Conservation (phyloP, 176 grass and related monocot species). For the Eremochloa ophiuroides region DNA sequence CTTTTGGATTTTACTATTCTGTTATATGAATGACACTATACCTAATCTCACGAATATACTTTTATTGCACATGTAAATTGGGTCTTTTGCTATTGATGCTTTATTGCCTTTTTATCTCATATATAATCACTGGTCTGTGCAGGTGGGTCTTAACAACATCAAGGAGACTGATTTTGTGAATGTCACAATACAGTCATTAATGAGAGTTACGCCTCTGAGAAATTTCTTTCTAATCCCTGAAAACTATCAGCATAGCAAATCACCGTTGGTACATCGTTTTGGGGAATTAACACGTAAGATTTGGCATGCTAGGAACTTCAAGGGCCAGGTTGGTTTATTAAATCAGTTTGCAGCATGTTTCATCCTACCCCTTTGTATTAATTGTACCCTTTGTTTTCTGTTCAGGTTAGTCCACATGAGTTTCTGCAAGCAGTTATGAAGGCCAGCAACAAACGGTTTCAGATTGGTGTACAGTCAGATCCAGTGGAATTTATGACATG, state of each 20-base stretch:
- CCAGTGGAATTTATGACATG: slow-evolving; percentile 97
- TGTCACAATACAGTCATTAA: slow-evolving; percentile 95
- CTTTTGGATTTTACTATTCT: not conserved
- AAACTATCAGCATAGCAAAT: slow-evolving; percentile 91
- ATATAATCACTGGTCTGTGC: slow-evolving; percentile 20
- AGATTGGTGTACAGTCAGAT: slow-evolving; percentile 97
- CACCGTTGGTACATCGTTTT: slow-evolving; percentile 89
- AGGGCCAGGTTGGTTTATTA: slow-evolving; percentile 69
- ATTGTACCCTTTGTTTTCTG: too few species aligned
- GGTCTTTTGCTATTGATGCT: not conserved
- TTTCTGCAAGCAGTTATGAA: slow-evolving; percentile 99
- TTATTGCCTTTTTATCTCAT: slow-evolving; percentile 6
- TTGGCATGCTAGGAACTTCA: slow-evolving; percentile 98
- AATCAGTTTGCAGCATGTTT: slow-evolving; percentile 7
- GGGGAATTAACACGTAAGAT: slow-evolving; percentile 96
- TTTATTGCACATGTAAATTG: not conserved
- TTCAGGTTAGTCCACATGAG: slow-evolving; percentile 97
- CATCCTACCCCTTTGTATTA: not conserved
- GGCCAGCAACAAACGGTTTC: slow-evolving; percentile 80
- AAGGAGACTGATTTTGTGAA: slow-evolving; percentile 99
- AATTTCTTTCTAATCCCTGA: slow-evolving; percentile 99
- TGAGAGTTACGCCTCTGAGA: slow-evolving; percentile 94
- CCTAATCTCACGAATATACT: not conserved
- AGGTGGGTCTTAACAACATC: slow-evolving; percentile 99
- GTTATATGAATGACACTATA: not conserved